Conservation (phyloP, 257 asterid genomes). For the Prunella vulgaris region DNA sequence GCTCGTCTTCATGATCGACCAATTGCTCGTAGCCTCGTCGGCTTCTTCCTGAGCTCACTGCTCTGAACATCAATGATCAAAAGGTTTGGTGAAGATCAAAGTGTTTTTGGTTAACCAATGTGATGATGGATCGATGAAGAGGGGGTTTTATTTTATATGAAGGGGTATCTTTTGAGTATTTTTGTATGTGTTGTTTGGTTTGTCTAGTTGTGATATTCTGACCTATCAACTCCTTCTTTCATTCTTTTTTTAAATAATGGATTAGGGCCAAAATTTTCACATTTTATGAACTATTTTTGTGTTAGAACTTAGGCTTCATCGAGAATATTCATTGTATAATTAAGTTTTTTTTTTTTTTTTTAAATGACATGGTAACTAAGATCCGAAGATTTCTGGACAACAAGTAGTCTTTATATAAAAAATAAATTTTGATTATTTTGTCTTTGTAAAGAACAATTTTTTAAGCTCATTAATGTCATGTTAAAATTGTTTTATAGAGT, state of each 20-base stretch:
- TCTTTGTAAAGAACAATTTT: background rate
- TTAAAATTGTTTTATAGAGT: background rate
- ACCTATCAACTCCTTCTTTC: background rate
- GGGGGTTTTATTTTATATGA: background rate
- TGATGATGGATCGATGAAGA: background rate
- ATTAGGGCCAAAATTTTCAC: background rate
- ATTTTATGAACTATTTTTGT: background rate
- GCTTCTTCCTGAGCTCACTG: conserved; percentile 45
- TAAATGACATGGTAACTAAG: no score
- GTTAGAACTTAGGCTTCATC: no score
- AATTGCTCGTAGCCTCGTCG: conserved; percentile 43
- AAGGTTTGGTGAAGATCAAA: background rate
- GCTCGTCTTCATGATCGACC: background rate
- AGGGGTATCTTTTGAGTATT: no score
- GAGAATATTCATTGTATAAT: background rate
- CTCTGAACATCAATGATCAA: conserved; percentile 47
- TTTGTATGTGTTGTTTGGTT: background rate
- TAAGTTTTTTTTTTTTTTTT: no score
- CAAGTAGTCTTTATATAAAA: background rate
- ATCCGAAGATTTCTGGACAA: no score
- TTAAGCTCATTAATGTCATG: background rate
- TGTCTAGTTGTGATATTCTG: background rate
- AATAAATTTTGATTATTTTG: background rate
- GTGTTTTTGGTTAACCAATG: background rate
- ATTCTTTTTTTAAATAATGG: background rate